phyloP scores from a whole-genome alignment of 1,284 basidiomycete species.

The Microbotryum lychnidis-dioicae region DNA sequence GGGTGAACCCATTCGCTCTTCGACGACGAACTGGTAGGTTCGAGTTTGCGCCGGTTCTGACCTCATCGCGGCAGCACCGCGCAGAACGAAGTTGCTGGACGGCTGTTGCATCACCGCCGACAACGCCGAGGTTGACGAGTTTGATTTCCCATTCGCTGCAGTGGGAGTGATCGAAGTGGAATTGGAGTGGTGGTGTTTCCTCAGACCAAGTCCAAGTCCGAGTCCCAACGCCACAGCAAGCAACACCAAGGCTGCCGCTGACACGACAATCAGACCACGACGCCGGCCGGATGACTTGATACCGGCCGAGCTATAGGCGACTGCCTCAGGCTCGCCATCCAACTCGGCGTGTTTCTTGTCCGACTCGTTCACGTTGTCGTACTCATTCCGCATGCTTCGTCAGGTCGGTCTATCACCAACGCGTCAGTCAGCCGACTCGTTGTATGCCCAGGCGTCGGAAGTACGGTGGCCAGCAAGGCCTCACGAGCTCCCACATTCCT shows the following conservation, averaged over 20 bases:
- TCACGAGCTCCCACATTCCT: no score
- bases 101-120: neutral
- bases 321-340: no score
- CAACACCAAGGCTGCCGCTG: neutral
- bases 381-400: no score
- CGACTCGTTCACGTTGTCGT: no score
- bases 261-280: neutral
- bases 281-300: neutral
- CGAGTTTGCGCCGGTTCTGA: conserved; percentile 13
- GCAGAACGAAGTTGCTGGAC: neutral
- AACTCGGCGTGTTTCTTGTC: no score
- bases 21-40: conserved; percentile 20
- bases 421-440: no score
- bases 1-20: conserved; percentile 24
- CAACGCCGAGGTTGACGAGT: neutral
- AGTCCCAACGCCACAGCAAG: neutral
- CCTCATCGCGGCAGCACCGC: conserved; percentile 6
- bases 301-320: no score
- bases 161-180: neutral
- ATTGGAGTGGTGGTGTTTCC: neutral
- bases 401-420: no score
- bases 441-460: no score
- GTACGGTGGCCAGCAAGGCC: no score
- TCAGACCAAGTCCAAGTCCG: conserved; percentile 1
- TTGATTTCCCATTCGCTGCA: neutral